A percentile compares a stretch with the other conserved stretches of the same genome.
Conservation (phyloP, 257 asterid species). For the Nicotiana sylvestris region DNA sequence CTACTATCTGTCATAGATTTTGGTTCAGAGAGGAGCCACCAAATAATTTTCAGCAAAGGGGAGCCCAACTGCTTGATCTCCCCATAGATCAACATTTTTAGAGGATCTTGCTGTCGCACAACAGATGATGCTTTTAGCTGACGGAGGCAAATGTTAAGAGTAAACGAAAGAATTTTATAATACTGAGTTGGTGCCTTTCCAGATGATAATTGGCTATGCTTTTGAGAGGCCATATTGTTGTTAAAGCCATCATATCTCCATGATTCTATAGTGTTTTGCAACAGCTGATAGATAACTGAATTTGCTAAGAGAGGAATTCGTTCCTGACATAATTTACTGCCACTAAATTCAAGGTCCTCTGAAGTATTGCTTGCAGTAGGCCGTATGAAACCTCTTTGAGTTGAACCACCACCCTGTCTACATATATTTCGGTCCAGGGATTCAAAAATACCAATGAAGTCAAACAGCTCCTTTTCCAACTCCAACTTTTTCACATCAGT, state of each 20-base stretch:
- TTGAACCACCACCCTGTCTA: constrained; percentile 33
- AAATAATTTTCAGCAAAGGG: constrained; percentile 54
- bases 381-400: constrained; percentile 29
- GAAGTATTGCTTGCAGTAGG: constrained; percentile 39
- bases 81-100: constrained; percentile 54
- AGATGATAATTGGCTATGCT: constrained; percentile 50
- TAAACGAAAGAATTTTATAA: constrained; percentile 35
- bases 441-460: constrained; percentile 50
- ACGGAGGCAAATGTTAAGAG: constrained; percentile 46
- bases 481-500: constrained; percentile 40
- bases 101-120: constrained; percentile 53
- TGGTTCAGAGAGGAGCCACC: constrained; percentile 39
- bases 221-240: constrained; percentile 40
- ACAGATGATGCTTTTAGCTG: constrained; percentile 44
- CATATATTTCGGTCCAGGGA: constrained; percentile 40
- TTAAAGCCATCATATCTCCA: constrained; percentile 28
- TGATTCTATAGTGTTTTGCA: constrained; percentile 41
- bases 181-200: constrained; percentile 29
- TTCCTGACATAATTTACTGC: constrained; percentile 41
- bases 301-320: constrained; percentile 72
- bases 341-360: constrained; percentile 36
- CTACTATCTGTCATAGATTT: constrained; percentile 29
- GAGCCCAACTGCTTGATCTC: constrained; percentile 70
- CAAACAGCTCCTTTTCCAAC: constrained; percentile 59
- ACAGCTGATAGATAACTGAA: constrained; percentile 47